A percentile compares a stretch with the other conserved stretches of the same genome.
phyloP scores from a whole-genome alignment of 148 eudicot genomes.

The Pharnaceum exiguum region DNA sequence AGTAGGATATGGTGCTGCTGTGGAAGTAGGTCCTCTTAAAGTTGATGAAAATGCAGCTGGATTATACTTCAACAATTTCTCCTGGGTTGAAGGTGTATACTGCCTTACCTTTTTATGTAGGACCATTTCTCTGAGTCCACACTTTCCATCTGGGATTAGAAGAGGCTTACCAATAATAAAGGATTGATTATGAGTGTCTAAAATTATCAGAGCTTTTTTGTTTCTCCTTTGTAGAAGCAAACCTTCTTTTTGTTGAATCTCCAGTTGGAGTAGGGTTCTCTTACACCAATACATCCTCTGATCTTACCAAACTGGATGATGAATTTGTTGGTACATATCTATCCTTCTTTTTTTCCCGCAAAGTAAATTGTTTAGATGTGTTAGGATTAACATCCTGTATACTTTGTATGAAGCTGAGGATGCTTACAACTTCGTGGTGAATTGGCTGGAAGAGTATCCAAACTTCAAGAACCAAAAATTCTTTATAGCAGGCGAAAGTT shows the following conservation, averaged over 20 bases:
- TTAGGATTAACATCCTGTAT: too few species aligned
- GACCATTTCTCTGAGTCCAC: too few species aligned
- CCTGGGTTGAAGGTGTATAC: slow-evolving; percentile 51
- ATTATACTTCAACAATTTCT: slow-evolving; percentile 41
- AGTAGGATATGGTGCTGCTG: slow-evolving; percentile 66
- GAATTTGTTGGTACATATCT: slow-evolving; percentile 47
- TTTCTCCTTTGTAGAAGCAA: slow-evolving; percentile 43
- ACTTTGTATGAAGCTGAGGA: slow-evolving; percentile 43
- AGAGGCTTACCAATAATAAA: too few species aligned
- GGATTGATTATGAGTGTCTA: too few species aligned
- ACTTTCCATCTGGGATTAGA: too few species aligned
- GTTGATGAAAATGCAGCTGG: slow-evolving; percentile 41
- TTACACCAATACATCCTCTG: slow-evolving; percentile 62
- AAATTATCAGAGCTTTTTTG: too few species aligned
- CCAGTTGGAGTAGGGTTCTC: slow-evolving; percentile 77
- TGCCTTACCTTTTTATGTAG: neutral
- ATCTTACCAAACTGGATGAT: slow-evolving; percentile 44
- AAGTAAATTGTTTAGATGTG: too few species aligned
- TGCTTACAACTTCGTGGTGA: slow-evolving; percentile 54
- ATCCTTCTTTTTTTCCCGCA: neutral
- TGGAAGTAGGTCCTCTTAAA: slow-evolving; percentile 61
- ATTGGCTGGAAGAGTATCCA: slow-evolving; percentile 54
- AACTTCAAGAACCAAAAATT: slow-evolving; percentile 42
- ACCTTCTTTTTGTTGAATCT: slow-evolving; percentile 62
- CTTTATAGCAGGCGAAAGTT: slow-evolving; percentile 69